Evolutionary conservation across 1,139 yeast genomes (phyloP), one percentile per base, ranked within the genome.

Genomic region (Yamadazyma atmosphaerica): DNA sequence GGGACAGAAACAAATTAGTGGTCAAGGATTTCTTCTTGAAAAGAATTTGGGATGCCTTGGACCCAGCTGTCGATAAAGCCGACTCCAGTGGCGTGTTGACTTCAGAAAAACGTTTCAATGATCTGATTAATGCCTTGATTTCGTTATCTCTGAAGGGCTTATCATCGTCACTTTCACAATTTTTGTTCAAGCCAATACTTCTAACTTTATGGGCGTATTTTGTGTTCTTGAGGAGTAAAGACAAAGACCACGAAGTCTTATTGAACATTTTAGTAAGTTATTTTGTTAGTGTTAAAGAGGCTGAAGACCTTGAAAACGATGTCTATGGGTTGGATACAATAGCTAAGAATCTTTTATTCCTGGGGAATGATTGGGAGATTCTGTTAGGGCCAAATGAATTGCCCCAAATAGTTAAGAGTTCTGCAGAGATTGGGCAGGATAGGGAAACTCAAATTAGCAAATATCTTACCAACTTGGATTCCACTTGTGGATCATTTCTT

Each of bases 161-260:
- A n/a, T 51, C 73, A 1, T 49, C 57, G 0, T 76, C 72, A 2
- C 58, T 86, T 7, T 50, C 76, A 13, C 46, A 47, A 15, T 66
- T 60, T 7, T 44, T 81, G 4, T 68, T 81, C 37, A 47, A 59
- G 12, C 81, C 76, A 1, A 62, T 83, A 21, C 30, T 73, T 27
- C 44, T 72, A 32, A 55, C 73, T 1, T 41, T 87, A 15, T 88
- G 96, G 95, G 66, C 77, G 1, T 81, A 83, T 50, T 63, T 72
- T 28, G 58, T 77, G 23, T 84, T 75, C 52, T 63, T 81, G 36
- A 64, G 63, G 32, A 49, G 64, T 8, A 61, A 70, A 33, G 38
- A 46, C 3, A 74, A 64, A 55, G 68, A 65, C 8, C 58, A 46
- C 17, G 74, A 67, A n/a, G 70, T 82, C 1, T 57, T 78, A 0